These are phyloP conservation scores for Phytophthora cryptogea DNA, from an alignment of 352 stramenopile species.

Conservation along the genomic window DNA sequence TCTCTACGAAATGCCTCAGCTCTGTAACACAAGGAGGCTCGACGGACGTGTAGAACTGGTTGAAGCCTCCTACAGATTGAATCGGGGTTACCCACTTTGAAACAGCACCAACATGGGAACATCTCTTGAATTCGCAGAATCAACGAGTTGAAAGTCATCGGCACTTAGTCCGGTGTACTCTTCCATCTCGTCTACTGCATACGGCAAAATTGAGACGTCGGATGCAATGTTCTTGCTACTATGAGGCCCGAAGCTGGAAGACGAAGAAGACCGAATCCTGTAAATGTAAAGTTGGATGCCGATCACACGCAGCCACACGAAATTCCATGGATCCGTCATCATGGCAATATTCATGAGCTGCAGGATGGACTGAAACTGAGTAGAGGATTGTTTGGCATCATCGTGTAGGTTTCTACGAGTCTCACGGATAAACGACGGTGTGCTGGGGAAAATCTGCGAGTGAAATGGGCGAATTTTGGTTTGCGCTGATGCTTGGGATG, in stretches of 20 bases:
- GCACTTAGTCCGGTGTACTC: slow-evolving; percentile 19
- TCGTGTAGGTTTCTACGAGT: neutral
- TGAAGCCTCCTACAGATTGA: too few species aligned
- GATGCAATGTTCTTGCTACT: neutral
- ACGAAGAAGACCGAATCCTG: slow-evolving; percentile 8
- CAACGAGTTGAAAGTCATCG: slow-evolving; percentile 24
- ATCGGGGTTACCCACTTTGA: slow-evolving; percentile 14
- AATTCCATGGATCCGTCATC: slow-evolving; percentile 51
- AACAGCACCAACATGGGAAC: slow-evolving; percentile 17
- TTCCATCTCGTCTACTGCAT: slow-evolving; percentile 22
- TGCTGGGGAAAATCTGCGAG: neutral
- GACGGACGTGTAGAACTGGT: too few species aligned
- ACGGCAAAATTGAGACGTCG: slow-evolving; percentile 27
- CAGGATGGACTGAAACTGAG: slow-evolving; percentile 31
- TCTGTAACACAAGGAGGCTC: too few species aligned
- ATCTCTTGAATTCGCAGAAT: slow-evolving; percentile 18
- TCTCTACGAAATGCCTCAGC: too few species aligned
- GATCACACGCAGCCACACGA: slow-evolving; percentile 33
- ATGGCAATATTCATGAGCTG: slow-evolving; percentile 51
- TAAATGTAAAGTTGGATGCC: slow-evolving; percentile 42
- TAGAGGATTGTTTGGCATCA: slow-evolving; percentile 4
- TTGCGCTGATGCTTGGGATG: neutral
- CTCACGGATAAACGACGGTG: neutral
- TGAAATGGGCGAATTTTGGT: slow-evolving; percentile 4
- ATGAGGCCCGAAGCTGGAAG: neutral